Conservation (phyloP, 768 basidiomycete genomes). For the Lentinula aciculospora region DNA sequence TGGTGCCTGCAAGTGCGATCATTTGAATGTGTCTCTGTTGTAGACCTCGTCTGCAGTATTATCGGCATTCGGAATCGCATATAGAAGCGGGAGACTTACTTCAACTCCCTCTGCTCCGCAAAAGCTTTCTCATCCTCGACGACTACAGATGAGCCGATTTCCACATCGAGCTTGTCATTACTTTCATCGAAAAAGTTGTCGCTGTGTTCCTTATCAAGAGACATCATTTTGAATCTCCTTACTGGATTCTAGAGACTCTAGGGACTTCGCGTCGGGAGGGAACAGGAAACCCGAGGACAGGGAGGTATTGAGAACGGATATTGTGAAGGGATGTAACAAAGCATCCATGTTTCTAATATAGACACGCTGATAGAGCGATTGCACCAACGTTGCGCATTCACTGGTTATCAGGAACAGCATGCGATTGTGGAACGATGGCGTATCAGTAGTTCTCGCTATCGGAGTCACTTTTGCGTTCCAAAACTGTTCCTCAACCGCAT, state of each 20-base stretch:
- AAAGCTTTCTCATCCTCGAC: background rate
- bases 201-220: background rate
- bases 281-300: background rate
- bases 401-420: background rate
- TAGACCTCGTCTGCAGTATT: background rate
- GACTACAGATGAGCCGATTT: background rate
- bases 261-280: no score
- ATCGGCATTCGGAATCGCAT: no score
- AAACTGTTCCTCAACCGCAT: no score
- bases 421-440: background rate
- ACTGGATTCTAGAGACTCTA: no score
- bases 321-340: background rate
- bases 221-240: background rate
- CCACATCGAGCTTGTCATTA: background rate
- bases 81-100: background rate
- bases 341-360: background rate
- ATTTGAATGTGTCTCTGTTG: constrained; percentile 7
- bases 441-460: background rate
- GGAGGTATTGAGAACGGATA: background rate
- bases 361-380: background rate
- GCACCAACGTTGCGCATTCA: background rate
- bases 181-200: background rate
- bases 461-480: no score
- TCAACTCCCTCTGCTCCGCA: background rate
- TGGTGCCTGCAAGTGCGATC: constrained; percentile 9